These are phyloP conservation scores for Vitis rotundifolia DNA, from an alignment of 164 flowering plant genomes.

Conservation along the genomic window DNA sequence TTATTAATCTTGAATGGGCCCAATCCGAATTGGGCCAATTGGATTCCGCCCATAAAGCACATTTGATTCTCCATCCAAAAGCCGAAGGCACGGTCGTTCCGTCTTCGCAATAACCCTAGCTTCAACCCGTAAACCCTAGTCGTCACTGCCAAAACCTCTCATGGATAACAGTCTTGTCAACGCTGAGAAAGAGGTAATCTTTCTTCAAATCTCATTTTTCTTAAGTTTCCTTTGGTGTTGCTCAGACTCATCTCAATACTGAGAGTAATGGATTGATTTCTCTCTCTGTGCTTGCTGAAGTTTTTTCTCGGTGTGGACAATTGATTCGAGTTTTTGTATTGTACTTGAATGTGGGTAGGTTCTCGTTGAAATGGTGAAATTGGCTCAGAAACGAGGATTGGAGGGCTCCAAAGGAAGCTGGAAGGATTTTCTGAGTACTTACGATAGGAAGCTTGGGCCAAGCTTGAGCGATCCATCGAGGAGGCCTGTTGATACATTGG, in stretches of 20 bases:
- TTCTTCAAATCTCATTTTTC: background rate
- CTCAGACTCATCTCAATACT: background rate
- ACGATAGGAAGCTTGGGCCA: constrained; percentile 63
- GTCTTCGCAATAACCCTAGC: background rate
- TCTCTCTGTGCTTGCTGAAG: background rate
- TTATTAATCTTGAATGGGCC: too few species aligned
- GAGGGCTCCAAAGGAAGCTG: constrained; percentile 67
- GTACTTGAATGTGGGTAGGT: constrained; percentile 29
- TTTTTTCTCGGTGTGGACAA: background rate
- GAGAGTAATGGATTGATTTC: too few species aligned
- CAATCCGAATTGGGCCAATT: too few species aligned
- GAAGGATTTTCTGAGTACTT: constrained; percentile 63
- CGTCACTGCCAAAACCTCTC: background rate
- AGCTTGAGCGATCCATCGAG: constrained; percentile 69
- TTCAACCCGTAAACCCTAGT: background rate
- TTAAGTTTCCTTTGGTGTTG: too few species aligned
- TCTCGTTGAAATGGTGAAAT: constrained; percentile 69
- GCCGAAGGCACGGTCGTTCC: too few species aligned
- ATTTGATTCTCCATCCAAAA: too few species aligned
- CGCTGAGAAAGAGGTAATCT: constrained; percentile 23
- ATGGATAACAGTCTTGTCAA: constrained; percentile 27
- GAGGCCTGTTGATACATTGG: constrained; percentile 55
- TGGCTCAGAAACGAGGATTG: constrained; percentile 66
- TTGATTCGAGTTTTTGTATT: background rate
- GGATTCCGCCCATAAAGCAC: too few species aligned